Base-by-base conservation (phyloP, 805 yeast species). In the Priceomyces carsonii region DNA sequence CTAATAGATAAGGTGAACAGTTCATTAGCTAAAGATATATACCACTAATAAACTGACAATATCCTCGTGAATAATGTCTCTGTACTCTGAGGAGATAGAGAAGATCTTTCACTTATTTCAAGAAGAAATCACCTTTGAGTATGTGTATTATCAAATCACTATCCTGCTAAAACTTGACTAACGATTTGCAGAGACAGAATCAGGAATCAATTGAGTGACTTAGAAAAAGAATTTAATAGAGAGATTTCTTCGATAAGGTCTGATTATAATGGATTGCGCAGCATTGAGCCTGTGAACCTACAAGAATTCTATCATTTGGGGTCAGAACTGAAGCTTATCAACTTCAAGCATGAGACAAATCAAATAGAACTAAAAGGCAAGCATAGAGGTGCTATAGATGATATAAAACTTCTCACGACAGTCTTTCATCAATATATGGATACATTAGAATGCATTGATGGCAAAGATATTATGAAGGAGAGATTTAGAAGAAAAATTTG, bases 391-490 rank as follows among this genome's bases (percentile, higher is more conserved):
- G 32, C 12, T 9, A 38, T 35, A n/a, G 25, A 31, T 12, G 32
- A 39, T 12, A 14, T 40, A 8, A 21, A 23, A n/a, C 32, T 26
- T 23, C 25, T 40, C 17, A 30, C 28, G 13, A 19, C 8, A 12
- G 26, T 32, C 8, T 37, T 33, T 22, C 23, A 27, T 8, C 18
- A 20, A 6, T 33, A 14, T 22, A 14, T 15, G 7, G 28, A 24
- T 5, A 31, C 31, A 8, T 33, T 51, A 20, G 38, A 37, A 8
- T 18, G 19, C 13, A 26, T 45, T 15, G 29, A 37, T 6, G 32
- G 50, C 8, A 51, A 42, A 22, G 30, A 30, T 21, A 32, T 47
- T 15, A 49, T 42, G 30, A 47, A 44, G 18, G 56, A 53, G 22
- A 42, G 55, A 13, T 30, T 51, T 20, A 13, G 26, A 22, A 45